Evolutionary conservation across 495 filamentous ascomycete genomes (phyloP).

Genomic region (Hypoxylon intermedium): DNA sequence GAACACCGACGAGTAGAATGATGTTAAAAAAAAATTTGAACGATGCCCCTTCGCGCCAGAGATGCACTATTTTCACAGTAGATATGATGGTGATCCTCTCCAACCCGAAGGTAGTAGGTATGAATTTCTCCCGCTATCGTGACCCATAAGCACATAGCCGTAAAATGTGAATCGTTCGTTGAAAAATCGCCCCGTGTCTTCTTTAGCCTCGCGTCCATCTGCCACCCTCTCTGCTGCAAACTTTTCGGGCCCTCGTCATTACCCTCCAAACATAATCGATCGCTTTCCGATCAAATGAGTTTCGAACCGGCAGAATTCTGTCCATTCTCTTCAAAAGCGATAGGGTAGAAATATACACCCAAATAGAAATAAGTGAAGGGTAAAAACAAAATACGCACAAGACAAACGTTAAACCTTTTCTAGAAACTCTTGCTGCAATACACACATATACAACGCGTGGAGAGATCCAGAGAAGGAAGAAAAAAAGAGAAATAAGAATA

Average conservation of each 20-base stretch:
- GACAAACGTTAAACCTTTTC: slow-evolving; percentile 17
- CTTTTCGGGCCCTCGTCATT: slow-evolving; percentile 6
- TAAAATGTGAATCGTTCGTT: slow-evolving; percentile 28
- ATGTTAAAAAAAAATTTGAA: slow-evolving; percentile 25
- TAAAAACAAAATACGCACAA: slow-evolving; percentile 6
- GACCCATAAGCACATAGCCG: slow-evolving; percentile 40
- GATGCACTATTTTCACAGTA: slow-evolving; percentile 39
- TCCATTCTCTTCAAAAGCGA: slow-evolving; percentile 11
- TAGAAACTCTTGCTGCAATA: slow-evolving; percentile 21
- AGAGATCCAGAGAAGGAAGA: slow-evolving; percentile 9
- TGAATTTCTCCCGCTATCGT: slow-evolving; percentile 39
- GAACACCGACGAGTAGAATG: slow-evolving; percentile 10
- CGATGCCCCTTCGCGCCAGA: slow-evolving; percentile 35
- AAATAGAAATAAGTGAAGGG: slow-evolving; percentile 13
- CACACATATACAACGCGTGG: slow-evolving; percentile 32
- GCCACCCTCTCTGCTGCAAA: slow-evolving; percentile 21
- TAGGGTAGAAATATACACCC: slow-evolving; percentile 17
- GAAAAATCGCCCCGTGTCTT: slow-evolving; percentile 28
- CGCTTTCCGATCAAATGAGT: slow-evolving; percentile 10
- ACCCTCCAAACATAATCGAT: slow-evolving; percentile 2
- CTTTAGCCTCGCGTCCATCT: slow-evolving; percentile 15
- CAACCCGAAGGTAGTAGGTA: slow-evolving; percentile 19
- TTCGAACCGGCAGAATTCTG: slow-evolving; percentile 9
- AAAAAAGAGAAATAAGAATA: slow-evolving; percentile 18
- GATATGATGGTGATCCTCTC: slow-evolving; percentile 36